Percentiles rank a stretch among this genome's conserved stretches.
Conservation (phyloP, 305 asterid species). For the Striga hermonthica region DNA sequence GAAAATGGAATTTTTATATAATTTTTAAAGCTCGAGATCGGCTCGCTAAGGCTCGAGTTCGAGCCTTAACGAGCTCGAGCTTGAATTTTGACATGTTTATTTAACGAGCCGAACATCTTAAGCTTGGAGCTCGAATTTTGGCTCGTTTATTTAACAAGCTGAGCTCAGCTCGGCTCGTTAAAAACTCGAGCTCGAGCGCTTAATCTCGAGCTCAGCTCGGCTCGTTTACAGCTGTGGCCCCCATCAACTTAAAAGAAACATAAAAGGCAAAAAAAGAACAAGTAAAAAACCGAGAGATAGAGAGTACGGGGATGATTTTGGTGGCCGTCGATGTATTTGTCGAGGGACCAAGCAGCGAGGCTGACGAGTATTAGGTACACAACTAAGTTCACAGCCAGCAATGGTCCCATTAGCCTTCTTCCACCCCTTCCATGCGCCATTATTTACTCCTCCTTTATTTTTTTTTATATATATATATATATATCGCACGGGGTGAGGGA, state of each 20-base stretch:
- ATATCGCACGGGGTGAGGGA: background rate
- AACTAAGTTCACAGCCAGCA: slow-evolving; percentile 59
- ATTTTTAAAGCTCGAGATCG: too few species aligned
- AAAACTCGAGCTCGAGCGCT: too few species aligned
- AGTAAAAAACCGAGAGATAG: background rate
- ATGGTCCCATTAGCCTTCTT: slow-evolving; percentile 56
- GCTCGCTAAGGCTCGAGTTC: too few species aligned
- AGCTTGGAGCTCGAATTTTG: too few species aligned
- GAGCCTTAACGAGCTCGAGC: too few species aligned
- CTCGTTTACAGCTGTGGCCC: background rate
- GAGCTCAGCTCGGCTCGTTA: too few species aligned
- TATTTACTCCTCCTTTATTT: background rate
- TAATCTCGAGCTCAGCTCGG: too few species aligned
- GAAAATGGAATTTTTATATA: too few species aligned
- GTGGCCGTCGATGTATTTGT: slow-evolving; percentile 78
- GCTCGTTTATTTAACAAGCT: too few species aligned
- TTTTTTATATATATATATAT: background rate
- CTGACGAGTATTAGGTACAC: slow-evolving; percentile 54
- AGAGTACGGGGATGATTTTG: slow-evolving; percentile 65
- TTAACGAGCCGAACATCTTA: too few species aligned
- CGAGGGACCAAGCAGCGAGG: slow-evolving; percentile 70
- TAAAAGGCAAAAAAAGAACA: background rate
- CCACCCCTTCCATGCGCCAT: slow-evolving; percentile 51
- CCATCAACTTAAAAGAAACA: background rate
- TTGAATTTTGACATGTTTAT: too few species aligned